phyloP scores from a whole-genome alignment of 495 filamentous ascomycete species.

The Penicillium parvum region DNA sequence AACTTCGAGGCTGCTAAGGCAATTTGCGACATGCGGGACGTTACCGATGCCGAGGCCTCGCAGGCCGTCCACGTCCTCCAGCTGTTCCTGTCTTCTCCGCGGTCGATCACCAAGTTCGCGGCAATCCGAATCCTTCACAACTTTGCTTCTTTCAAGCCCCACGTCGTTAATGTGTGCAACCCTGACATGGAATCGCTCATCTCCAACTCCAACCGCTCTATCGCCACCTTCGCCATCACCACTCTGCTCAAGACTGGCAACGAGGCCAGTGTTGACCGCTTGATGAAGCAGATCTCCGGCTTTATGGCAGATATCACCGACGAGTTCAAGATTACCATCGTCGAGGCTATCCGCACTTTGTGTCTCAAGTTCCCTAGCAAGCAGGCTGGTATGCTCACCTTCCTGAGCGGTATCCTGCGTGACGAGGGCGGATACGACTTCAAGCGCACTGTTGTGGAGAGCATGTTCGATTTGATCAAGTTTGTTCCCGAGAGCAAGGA shows the following conservation, averaged over 20 bases:
- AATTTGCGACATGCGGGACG: constrained; percentile 89
- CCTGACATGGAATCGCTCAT: constrained; percentile 95
- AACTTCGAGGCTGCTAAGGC: constrained; percentile 99
- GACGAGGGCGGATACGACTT: constrained; percentile 99
- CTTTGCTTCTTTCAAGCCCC: constrained; percentile 91
- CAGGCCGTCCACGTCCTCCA: constrained; percentile 95
- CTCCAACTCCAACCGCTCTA: constrained; percentile 93
- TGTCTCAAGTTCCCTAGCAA: constrained; percentile 98
- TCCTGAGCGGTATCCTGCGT: constrained; percentile 88
- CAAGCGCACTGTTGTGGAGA: constrained; percentile 95
- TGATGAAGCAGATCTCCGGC: constrained; percentile 97
- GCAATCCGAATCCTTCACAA: constrained; percentile 95
- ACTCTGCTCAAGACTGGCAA: constrained; percentile 97
- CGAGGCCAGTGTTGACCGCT: constrained; percentile 89
- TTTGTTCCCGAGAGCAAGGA: constrained; percentile 98
- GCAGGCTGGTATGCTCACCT: constrained; percentile 94
- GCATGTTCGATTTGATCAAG: constrained; percentile 99
- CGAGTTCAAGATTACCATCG: constrained; percentile 99
- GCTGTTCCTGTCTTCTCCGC: constrained; percentile 93
- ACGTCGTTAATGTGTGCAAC: constrained; percentile 89
- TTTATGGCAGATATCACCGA: constrained; percentile 99
- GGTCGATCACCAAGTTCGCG: constrained; percentile 95
- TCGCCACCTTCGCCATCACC: constrained; percentile 97
- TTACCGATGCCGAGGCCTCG: constrained; percentile 84
- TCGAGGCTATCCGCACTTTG: constrained; percentile 93